phyloP scores from a whole-genome alignment of 345 rosid genomes.

The Gossypium sturtianum region DNA sequence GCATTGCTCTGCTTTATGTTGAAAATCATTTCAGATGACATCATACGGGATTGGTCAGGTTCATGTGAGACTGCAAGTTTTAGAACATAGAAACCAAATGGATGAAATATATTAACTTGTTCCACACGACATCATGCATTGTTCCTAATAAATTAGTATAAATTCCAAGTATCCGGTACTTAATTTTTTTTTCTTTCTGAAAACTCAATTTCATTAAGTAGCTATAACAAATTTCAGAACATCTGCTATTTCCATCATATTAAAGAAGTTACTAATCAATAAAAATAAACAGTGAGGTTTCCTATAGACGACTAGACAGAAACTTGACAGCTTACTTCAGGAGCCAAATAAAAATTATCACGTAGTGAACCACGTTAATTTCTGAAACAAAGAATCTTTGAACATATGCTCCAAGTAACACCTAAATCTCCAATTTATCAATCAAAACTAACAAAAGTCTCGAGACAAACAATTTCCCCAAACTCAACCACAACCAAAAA shows the following conservation, averaged over 20 bases:
- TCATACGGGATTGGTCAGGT: background rate
- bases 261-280: background rate
- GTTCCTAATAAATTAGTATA: background rate
- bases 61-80: background rate
- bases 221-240: background rate
- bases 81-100: background rate
- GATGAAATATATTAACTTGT: background rate
- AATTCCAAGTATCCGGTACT: background rate
- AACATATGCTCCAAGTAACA: slow-evolving; percentile 54
- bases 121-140: background rate
- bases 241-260: background rate
- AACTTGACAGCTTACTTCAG: slow-evolving; percentile 47
- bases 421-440: slow-evolving; percentile 57
- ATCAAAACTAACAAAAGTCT: slow-evolving; percentile 28
- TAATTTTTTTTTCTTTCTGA: background rate
- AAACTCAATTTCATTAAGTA: background rate
- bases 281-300: background rate
- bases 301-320: slow-evolving; percentile 8
- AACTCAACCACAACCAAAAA: background rate
- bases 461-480: background rate
- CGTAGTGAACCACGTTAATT: slow-evolving; percentile 38
- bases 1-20: background rate
- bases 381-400: slow-evolving; percentile 64
- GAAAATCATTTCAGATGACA: background rate
- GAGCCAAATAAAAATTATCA: slow-evolving; percentile 36